These are phyloP conservation scores for Afroboletus lepidellus DNA, from an alignment of 1,284 basidiomycete genomes.

Conservation along the genomic window DNA sequence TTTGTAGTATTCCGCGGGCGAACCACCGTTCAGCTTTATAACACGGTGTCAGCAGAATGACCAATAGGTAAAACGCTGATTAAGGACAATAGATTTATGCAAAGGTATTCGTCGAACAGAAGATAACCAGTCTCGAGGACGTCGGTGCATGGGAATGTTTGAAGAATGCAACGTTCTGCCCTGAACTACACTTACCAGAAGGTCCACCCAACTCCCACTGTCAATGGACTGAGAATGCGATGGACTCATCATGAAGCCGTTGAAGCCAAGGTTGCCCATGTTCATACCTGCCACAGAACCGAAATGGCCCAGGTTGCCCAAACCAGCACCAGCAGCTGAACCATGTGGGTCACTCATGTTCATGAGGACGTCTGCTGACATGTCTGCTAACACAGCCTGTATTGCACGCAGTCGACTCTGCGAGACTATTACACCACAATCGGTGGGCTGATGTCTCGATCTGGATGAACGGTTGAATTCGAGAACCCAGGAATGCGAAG, in stretches of 20 bases:
- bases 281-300: conserved; percentile 30
- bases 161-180: background rate
- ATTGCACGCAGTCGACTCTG: conserved; percentile 66
- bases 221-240: conserved; percentile 22
- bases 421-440: conserved; percentile 62
- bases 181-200: conserved; percentile 47
- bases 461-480: conserved; percentile 56
- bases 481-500: conserved; percentile 58
- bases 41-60: conserved; percentile 13
- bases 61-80: background rate
- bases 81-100: background rate
- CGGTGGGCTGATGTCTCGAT: conserved; percentile 37
- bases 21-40: conserved; percentile 27
- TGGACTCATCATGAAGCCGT: conserved; percentile 25
- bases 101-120: background rate
- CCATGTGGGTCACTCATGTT: conserved; percentile 18
- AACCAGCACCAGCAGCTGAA: conserved; percentile 11
- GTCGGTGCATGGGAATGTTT: background rate
- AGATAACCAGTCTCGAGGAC: background rate
- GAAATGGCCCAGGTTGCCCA: conserved; percentile 27
- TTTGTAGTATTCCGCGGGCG: conserved; percentile 38
- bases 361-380: conserved; percentile 30
- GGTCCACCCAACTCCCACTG: conserved; percentile 62
- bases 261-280: conserved; percentile 51
- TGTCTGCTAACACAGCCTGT: conserved; percentile 23